Evolutionary conservation across 164 flowering plant genomes (phyloP).

Genomic region (Vitis rupestris): DNA sequence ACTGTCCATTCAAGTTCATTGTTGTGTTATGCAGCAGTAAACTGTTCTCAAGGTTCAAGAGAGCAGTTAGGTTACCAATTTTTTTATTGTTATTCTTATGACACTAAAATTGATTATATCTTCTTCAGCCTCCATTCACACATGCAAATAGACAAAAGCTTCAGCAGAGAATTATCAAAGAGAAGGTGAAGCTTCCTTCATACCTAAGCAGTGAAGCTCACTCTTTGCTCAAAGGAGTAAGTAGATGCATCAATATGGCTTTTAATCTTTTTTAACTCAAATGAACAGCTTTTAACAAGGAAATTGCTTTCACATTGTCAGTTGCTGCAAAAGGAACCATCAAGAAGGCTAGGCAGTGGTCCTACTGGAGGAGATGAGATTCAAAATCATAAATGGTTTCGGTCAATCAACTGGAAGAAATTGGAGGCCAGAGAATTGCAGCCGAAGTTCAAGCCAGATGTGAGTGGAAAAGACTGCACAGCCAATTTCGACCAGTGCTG

Average conservation of each 20-base stretch:
- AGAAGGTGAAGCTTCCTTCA: conserved; percentile 73
- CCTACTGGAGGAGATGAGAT: conserved; percentile 65
- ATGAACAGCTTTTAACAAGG: background rate
- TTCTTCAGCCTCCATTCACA: conserved; percentile 70
- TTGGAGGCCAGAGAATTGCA: conserved; percentile 60
- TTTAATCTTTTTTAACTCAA: background rate
- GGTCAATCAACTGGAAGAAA: conserved; percentile 70
- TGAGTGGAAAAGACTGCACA: conserved; percentile 70
- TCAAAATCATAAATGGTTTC: conserved; percentile 76
- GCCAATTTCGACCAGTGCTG: conserved; percentile 82
- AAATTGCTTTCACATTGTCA: conserved; percentile 17
- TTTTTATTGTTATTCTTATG: background rate
- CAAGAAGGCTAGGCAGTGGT: conserved; percentile 72
- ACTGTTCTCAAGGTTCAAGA: no score
- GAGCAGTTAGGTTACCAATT: background rate
- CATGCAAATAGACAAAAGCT: conserved; percentile 68
- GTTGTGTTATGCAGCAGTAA: no score
- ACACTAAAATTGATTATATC: background rate
- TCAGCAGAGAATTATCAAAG: conserved; percentile 78
- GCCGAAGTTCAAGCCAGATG: conserved; percentile 81
- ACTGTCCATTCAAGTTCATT: no score
- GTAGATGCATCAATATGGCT: conserved; percentile 1
- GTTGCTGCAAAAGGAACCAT: conserved; percentile 80
- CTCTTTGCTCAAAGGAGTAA: conserved; percentile 79
- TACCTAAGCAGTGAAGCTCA: conserved; percentile 66